These are phyloP conservation scores for Gloeostereum incarnatum DNA, from an alignment of 768 basidiomycete genomes.

Conservation along the genomic window DNA sequence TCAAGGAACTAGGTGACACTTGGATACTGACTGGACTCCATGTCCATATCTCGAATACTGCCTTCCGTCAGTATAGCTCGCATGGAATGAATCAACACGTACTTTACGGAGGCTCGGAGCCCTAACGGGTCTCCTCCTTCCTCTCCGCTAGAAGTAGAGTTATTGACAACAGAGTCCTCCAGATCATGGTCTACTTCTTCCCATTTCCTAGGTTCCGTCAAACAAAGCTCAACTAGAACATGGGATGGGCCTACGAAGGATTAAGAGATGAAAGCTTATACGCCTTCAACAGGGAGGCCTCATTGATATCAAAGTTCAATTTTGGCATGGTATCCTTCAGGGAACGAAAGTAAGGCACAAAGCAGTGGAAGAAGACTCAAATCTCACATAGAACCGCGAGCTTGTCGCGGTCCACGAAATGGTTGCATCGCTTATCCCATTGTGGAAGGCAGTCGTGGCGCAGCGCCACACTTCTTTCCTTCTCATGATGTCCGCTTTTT, in stretches of 20 bases:
- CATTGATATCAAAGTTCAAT: slow-evolving; percentile 66
- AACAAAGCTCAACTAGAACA: slow-evolving; percentile 3
- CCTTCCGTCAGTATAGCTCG: slow-evolving; percentile 5
- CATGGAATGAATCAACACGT: slow-evolving; percentile 15
- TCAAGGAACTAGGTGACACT: slow-evolving; percentile 8
- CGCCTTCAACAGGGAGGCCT: slow-evolving; percentile 75
- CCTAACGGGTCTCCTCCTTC: slow-evolving; percentile 73
- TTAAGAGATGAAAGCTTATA: slow-evolving; percentile 75
- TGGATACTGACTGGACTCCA: slow-evolving; percentile 69
- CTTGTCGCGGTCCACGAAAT: too few species aligned
- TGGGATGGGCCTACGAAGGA: slow-evolving; percentile 56
- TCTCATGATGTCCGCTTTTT: too few species aligned
- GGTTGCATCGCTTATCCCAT: too few species aligned
- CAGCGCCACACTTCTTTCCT: too few species aligned
- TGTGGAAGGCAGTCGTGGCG: too few species aligned
- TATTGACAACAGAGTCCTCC: slow-evolving; percentile 63
- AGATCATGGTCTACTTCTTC: slow-evolving; percentile 84
- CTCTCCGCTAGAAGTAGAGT: slow-evolving; percentile 40
- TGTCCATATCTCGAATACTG: slow-evolving; percentile 60
- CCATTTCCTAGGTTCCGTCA: slow-evolving; percentile 58
- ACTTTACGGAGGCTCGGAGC: slow-evolving; percentile 58
- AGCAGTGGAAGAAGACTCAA: neutral
- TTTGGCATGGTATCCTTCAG: slow-evolving; percentile 34
- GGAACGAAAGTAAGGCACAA: neutral
- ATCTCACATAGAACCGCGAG: too few species aligned